Evolutionary conservation across 768 basidiomycete genomes (phyloP).

Genomic region (Lactarius psammicola): DNA sequence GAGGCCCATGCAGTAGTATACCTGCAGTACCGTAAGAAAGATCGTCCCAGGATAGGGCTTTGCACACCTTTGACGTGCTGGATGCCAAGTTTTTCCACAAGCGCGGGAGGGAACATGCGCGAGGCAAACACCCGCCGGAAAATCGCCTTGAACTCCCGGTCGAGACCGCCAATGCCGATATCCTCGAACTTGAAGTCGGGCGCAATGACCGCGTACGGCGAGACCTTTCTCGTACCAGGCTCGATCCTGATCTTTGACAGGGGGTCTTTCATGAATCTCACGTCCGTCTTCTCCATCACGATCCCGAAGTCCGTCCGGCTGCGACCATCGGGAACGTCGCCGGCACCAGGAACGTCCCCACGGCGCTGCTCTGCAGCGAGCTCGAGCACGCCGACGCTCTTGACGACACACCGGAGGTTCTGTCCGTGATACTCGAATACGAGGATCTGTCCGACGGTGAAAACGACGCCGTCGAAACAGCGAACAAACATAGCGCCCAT

Average conservation of each 20-base stretch:
- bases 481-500: constrained; percentile 72
- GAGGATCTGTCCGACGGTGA: constrained; percentile 65
- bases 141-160: constrained; percentile 91
- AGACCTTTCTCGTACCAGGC: constrained; percentile 86
- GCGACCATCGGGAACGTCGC: background rate
- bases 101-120: constrained; percentile 94
- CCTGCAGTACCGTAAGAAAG: constrained; percentile 42
- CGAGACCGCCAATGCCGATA: constrained; percentile 99
- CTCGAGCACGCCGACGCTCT: constrained; percentile 52
- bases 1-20: constrained; percentile 93
- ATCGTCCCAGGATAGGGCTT: background rate
- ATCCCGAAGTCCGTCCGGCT: constrained; percentile 56
- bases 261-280: constrained; percentile 83
- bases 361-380: constrained; percentile 61
- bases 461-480: constrained; percentile 68
- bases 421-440: constrained; percentile 89
- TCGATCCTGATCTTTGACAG: constrained; percentile 85
- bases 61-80: constrained; percentile 91
- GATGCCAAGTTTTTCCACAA: constrained; percentile 97
- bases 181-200: constrained; percentile 99
- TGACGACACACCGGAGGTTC: constrained; percentile 70
- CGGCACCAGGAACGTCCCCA: too few relatives aligned
- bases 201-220: constrained; percentile 91
- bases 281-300: constrained; percentile 87
- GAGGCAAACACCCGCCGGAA: constrained; percentile 98